These are phyloP conservation scores for Ensete ventricosum DNA, from an alignment of 176 grass and related monocot genomes.

Conservation along the genomic window DNA sequence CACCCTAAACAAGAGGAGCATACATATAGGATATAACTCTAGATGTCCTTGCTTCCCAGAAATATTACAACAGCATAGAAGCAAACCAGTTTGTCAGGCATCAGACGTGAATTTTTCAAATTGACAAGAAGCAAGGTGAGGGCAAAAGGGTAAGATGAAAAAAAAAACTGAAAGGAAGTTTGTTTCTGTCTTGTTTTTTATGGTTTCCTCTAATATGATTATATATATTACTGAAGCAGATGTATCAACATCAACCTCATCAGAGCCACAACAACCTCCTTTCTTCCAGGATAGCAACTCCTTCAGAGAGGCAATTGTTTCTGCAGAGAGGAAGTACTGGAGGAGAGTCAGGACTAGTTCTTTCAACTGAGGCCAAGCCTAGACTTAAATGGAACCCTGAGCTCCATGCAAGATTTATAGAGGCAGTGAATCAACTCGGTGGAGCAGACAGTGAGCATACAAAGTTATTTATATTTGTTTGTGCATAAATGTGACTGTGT, in stretches of 20 bases:
- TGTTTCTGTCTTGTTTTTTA: background rate
- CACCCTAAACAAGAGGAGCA: background rate
- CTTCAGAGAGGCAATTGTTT: constrained; percentile 76
- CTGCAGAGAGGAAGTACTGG: constrained; percentile 53
- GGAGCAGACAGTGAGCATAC: constrained; percentile 84
- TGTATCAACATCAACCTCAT: constrained; percentile 72
- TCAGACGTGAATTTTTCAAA: background rate
- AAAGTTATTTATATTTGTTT: background rate
- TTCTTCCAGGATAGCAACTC: constrained; percentile 44
- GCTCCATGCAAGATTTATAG: constrained; percentile 92
- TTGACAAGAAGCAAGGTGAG: background rate
- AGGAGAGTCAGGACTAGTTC: constrained; percentile 87
- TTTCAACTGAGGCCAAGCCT: constrained; percentile 94
- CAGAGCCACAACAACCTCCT: constrained; percentile 45
- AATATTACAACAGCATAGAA: background rate
- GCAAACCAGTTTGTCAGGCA: background rate
- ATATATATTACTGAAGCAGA: constrained; percentile 24
- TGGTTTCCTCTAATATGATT: background rate
- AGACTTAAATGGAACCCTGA: constrained; percentile 97
- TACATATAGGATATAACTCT: background rate
- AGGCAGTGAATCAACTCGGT: constrained; percentile 92
- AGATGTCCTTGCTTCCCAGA: background rate
- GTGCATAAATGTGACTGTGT: background rate
- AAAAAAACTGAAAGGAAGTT: background rate
- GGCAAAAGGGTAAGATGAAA: background rate